These are phyloP conservation scores for Trypanosoma platydactyli DNA, from an alignment of 208 protist species.

Conservation along the genomic window DNA sequence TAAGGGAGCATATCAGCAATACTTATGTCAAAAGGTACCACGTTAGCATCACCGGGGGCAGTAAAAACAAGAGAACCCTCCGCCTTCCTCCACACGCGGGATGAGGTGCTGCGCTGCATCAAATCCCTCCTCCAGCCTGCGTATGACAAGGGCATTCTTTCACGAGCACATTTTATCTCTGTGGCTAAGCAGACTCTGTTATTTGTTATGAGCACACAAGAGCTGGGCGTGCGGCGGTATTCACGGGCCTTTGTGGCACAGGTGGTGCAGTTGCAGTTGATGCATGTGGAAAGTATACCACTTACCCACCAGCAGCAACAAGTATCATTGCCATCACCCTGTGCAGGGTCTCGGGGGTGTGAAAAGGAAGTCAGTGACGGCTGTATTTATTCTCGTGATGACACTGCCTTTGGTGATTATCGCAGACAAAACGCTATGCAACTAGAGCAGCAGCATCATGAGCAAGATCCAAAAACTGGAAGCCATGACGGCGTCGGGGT, in stretches of 20 bases:
- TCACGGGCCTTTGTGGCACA: conserved; percentile 7
- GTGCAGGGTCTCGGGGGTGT: not conserved
- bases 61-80: not conserved
- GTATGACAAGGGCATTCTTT: not conserved
- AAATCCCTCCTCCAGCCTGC: conserved; percentile 11
- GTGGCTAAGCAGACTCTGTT: conserved; percentile 16
- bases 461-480: too few relatives aligned
- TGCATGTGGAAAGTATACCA: too few relatives aligned
- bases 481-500: too few relatives aligned
- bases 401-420: too few relatives aligned
- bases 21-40: too few relatives aligned
- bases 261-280: conserved; percentile 11
- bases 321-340: not conserved
- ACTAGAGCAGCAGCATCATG: too few relatives aligned
- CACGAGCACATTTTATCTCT: not conserved
- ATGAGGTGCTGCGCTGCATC: conserved; percentile 4
- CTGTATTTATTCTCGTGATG: too few relatives aligned
- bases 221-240: not conserved
- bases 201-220: conserved; percentile 5
- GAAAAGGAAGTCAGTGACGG: not conserved
- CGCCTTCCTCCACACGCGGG: not conserved
- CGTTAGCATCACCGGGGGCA: too few relatives aligned
- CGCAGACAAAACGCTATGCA: too few relatives aligned
- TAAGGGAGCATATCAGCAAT: too few relatives aligned
- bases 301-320: not conserved